Evolutionary conservation across 2,329 filamentous ascomycete genomes (phyloP), one percentile per base, ranked within the genome.

Genomic region (Penicillium janthinellum): DNA sequence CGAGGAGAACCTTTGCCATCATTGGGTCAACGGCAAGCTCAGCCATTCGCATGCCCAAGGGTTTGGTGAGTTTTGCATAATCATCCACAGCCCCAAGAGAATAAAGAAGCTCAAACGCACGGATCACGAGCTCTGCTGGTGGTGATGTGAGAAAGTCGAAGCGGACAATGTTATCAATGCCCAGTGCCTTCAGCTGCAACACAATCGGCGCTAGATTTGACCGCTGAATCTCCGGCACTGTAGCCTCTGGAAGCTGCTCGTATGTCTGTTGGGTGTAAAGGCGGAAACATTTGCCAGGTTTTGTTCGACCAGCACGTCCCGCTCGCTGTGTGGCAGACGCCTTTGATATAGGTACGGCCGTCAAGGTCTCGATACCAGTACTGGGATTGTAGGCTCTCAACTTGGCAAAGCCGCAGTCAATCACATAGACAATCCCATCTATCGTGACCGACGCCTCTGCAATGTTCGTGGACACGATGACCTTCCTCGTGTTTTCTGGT

Each of bases 391-490:
- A 98, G 6, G 90, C 89, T 41, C 92, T 87, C 20, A 96, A 81
- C 74, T 98, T 98, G 65, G 96, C 92, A 71, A 91, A 97, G 1
- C 95, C 95, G 55, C 86, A 88, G 75, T 99, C 95, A 52, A 98
- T 81, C 5, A 99, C 94, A 70, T 91, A 96, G 56, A 92, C 88
- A 61, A 98, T 93, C 2, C 92, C 92, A 55, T 95, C 89, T 57
- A 98, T 96, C 15, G 95, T 98, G 45, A 99, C 90, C 1, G 92
- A 96, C 4, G 95, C 94, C 79, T 99, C 95, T 12, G 95, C 92
- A 64, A 98, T 97, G 73, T 98, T 98, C 59, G 95, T 98, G 4
- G 91, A 90, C 65, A 97, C 88, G 38, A 99, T 90, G 41, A 97
- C 90, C 73, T 98, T 98, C 44, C 95, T 86, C 1, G 88, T 93